phyloP scores from a whole-genome alignment of 768 basidiomycete genomes.

The Macrolepiota albuminosa region DNA sequence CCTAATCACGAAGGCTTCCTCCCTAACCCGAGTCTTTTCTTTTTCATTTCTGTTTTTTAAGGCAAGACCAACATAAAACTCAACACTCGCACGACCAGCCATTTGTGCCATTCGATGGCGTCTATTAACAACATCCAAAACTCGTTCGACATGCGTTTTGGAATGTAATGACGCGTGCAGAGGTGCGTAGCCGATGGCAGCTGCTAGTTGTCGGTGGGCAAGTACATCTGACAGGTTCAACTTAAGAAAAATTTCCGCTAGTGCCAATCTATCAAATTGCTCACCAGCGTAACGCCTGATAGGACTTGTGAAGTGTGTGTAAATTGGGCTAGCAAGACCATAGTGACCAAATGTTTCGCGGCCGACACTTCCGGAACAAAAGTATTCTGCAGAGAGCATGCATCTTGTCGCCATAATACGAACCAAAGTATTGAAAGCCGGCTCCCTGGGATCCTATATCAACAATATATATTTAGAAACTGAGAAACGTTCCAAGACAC shows the following conservation, averaged over 20 bases:
- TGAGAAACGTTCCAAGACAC: neutral
- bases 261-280: conserved; percentile 11
- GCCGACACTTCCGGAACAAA: conserved; percentile 91
- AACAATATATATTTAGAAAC: neutral
- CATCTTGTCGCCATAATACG: conserved; percentile 99
- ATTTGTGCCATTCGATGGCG: conserved; percentile 96
- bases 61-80: conserved; percentile 95
- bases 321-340: conserved; percentile 94
- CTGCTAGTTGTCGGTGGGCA: conserved; percentile 88
- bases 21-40: conserved; percentile 44
- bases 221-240: conserved; percentile 64
- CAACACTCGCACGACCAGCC: conserved; percentile 93
- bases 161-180: conserved; percentile 88
- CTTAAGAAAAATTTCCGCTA: neutral
- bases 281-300: conserved; percentile 92
- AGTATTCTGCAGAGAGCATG: conserved; percentile 98
- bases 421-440: conserved; percentile 95
- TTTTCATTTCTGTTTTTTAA: conserved; percentile 63
- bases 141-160: conserved; percentile 81
- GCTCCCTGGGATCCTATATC: conserved; percentile 69
- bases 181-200: conserved; percentile 79
- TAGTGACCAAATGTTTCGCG: conserved; percentile 95
- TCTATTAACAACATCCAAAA: conserved; percentile 82
- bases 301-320: conserved; percentile 98
- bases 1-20: conserved; percentile 91